Evolutionary conservation across 2,329 filamentous ascomycete species (phyloP), one percentile per base, ranked within the genome.

Genomic region (Onygena corvina): DNA sequence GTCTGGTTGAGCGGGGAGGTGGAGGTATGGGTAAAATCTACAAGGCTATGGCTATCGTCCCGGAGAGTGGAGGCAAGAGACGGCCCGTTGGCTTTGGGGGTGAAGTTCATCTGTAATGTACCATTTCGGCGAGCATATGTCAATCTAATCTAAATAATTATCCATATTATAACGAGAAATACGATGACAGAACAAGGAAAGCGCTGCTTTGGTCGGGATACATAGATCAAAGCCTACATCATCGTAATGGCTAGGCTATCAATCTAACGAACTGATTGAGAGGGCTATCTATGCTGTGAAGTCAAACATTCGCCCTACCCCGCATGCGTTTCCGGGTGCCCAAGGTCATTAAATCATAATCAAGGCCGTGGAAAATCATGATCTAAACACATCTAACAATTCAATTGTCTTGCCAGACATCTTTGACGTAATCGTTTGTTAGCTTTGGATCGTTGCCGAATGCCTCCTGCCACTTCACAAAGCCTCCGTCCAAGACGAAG

Each of bases 1-100:
- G 92, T 53, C 70, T 98, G 47, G 79, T 95, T n/a, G 89, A 94
- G 64, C 74, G 80, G 35, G 83, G 85, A 0, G 83, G 81, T 1
- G 80, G 79, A 47, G 90, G 88, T 0, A 98, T 98, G 92, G 92
- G 92, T 0, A 89, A 83, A 69, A 71, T 94, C 18, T 98, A 98
- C 65, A 95, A 96, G 69, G 89, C 80, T 20, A 75, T 98, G 75
- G 86, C 89, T 9, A 86, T 98, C 58, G 63, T 96, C 59, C 92
- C 92, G 0, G 84, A 89, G 65, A 86, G 84, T 55, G 76, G 74
- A 30, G 82, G 84, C 1, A 75, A 71, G 53, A 79, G 88, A 59
- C 76, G 82, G 52, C 90, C 90, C 1, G 88, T 94, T 49, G 92
- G 92, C 0, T 96, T 98, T 70, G 92, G 92, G 0, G 92, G 90